phyloP scores from a whole-genome alignment of 2,329 filamentous ascomycete genomes.

The Phyllosticta citriasiana region DNA sequence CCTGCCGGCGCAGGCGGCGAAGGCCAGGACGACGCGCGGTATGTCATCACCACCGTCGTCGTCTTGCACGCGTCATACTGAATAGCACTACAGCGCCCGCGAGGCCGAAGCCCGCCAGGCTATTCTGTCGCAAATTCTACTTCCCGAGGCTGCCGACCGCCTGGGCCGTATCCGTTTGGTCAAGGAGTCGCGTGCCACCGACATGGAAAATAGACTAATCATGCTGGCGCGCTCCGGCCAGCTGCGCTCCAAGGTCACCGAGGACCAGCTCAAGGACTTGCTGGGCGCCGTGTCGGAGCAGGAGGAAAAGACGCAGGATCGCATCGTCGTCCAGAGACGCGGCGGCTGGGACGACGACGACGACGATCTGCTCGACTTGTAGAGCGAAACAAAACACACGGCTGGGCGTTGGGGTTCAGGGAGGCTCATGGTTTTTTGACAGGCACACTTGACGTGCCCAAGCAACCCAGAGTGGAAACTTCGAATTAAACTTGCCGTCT shows the following conservation, averaged over 20 bases:
- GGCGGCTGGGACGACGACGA: slow-evolving; percentile 71
- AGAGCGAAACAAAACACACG: background rate
- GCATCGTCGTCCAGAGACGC: slow-evolving; percentile 75
- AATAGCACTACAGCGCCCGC: slow-evolving; percentile 19
- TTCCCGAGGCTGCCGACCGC: slow-evolving; percentile 86
- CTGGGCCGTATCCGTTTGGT: slow-evolving; percentile 91
- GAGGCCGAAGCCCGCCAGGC: slow-evolving; percentile 62
- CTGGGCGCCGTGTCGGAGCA: slow-evolving; percentile 71
- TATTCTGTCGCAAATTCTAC: slow-evolving; percentile 85
- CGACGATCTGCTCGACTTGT: slow-evolving; percentile 40
- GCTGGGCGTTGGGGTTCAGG: slow-evolving; percentile 2
- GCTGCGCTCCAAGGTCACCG: slow-evolving; percentile 76
- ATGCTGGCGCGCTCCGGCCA: slow-evolving; percentile 84
- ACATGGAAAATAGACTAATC: slow-evolving; percentile 88
- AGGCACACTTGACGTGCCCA: background rate
- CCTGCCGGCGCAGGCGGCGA: slow-evolving; percentile 34
- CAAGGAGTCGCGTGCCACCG: slow-evolving; percentile 79
- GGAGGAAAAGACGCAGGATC: slow-evolving; percentile 56
- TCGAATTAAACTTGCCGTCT: background rate
- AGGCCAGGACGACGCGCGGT: slow-evolving; percentile 27
- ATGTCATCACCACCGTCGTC: slow-evolving; percentile 28
- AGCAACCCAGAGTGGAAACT: background rate
- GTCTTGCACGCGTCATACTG: slow-evolving; percentile 19
- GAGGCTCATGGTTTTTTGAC: slow-evolving; percentile 7
- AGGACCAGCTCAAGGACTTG: slow-evolving; percentile 87